Base-by-base conservation (phyloP, 1,284 basidiomycete genomes). In the Pholiota adiposa region DNA sequence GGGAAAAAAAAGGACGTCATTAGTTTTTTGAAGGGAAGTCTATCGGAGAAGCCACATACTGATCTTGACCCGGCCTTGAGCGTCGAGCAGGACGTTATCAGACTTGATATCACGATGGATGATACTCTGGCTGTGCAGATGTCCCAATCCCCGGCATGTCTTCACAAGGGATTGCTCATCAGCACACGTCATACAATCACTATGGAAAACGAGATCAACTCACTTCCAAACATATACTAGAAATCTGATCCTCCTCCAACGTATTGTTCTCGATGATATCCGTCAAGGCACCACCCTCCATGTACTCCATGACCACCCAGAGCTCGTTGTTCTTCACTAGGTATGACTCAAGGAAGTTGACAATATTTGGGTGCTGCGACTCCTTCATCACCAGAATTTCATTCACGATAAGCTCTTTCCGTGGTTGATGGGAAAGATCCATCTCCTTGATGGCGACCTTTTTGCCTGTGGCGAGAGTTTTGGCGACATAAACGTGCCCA, bases 261-360 rank as follows among this genome's bases (percentile, higher is more conserved):
- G 93, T 91, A 76, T 99, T 98, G 73, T 97, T 97, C 79, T 98
- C 96, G 67, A 99, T 98, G 51, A 99, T 91, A 76, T 99, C 97
- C 12, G 96, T 98, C 67, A 99, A 79, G 12, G 96, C 94, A 53
- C 97, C 97, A 49, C 97, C 97, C 76, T 98, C 97, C 97, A 99
- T 99, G 73, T 94, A 98, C 79, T 99, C 97, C 97, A 99, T 98
- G 60, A 98, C 96, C 46, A 99, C 96, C 97, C 97, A 99, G n/a
- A 99, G 85, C 73, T 98, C 96, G 58, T 85, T 90, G 73, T 84
- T 90, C 76, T 92, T 92, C 56, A 98, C 87, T 43, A 98, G 85
- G 78, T 96, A 98, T 8, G 93, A 89, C 31, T 98, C 93, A 54
- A 98, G 79, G 78, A 96, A 99, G 78, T 98, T 99, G 80, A 98